A percentile compares a stretch with the other conserved stretches of the same genome.
Conservation (phyloP, 371 early-diverging fungal genomes). For the Choanephora cucurbitarum region DNA sequence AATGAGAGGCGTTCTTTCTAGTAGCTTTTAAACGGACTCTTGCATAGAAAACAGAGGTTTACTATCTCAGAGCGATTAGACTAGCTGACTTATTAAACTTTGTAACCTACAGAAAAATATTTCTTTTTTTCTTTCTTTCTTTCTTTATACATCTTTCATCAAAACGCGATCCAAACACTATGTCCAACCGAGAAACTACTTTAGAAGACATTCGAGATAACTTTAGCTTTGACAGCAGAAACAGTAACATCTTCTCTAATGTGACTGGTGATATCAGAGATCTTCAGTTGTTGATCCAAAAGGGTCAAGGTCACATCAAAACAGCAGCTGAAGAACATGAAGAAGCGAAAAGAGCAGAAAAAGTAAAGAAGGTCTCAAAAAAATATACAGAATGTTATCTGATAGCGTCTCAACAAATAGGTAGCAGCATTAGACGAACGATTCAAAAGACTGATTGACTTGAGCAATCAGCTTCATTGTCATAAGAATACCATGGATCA, state of each 20-base stretch:
- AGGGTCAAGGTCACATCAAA: constrained; percentile 10
- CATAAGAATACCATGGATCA: constrained; percentile 3
- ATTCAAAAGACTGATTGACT: constrained; percentile 15
- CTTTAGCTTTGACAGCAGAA: not conserved
- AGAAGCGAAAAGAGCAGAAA: constrained; percentile 8
- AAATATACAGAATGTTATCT: not conserved
- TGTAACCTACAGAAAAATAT: too few relatives aligned
- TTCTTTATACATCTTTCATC: too few relatives aligned
- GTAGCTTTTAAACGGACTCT: too few relatives aligned
- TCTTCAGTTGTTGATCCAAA: constrained; percentile 1
- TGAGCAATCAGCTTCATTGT: constrained; percentile 6
- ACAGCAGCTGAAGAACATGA: constrained; percentile 11
- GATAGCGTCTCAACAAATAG: not conserved
- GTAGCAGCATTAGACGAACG: constrained; percentile 7
- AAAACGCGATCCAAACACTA: too few relatives aligned
- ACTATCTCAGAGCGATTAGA: too few relatives aligned
- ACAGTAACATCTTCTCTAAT: not conserved
- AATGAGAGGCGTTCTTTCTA: too few relatives aligned
- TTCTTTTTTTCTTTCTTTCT: too few relatives aligned
- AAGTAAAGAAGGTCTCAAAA: not conserved
- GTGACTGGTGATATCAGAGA: constrained; percentile 1
- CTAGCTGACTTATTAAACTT: too few relatives aligned
- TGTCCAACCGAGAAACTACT: not conserved
- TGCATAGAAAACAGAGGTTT: too few relatives aligned
- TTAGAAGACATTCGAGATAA: constrained; percentile 5